Evolutionary conservation across 257 asterid genomes (phyloP).

Genomic region (Solanum tarijense): DNA sequence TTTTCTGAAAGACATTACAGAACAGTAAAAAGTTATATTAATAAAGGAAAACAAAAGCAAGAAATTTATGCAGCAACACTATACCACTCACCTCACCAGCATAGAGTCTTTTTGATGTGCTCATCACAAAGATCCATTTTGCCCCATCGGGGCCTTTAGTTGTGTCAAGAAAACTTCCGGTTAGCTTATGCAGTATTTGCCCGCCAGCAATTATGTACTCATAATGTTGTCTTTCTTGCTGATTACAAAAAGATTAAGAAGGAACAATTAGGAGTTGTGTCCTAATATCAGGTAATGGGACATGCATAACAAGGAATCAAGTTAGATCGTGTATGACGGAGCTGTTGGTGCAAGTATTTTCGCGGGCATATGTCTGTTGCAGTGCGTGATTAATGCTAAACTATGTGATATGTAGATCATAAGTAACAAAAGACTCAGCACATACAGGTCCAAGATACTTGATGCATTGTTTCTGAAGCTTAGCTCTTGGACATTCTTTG

Average conservation of each 20-base stretch:
- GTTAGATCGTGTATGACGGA: not conserved
- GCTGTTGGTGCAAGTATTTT: not conserved
- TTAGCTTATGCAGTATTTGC: conserved; percentile 36
- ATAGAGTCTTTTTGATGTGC: conserved; percentile 78
- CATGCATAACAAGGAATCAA: not conserved
- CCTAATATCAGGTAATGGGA: not conserved
- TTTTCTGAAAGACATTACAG: conserved; percentile 45
- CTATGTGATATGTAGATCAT: not conserved
- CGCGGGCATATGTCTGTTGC: not conserved
- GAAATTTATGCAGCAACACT: not conserved
- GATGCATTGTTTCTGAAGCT: conserved; percentile 85
- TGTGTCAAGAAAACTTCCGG: conserved; percentile 54
- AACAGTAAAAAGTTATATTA: not conserved
- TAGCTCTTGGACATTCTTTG: conserved; percentile 67
- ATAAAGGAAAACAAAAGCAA: not conserved
- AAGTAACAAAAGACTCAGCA: conserved; percentile 7
- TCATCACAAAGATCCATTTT: conserved; percentile 94
- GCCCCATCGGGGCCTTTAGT: conserved; percentile 30
- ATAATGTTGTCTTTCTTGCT: conserved; percentile 79
- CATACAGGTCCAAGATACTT: conserved; percentile 94
- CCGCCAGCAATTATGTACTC: conserved; percentile 57
- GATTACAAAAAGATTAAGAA: conserved; percentile 8
- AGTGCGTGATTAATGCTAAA: not conserved
- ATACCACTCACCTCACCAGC: conserved; percentile 56
- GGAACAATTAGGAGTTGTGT: not conserved